Evolutionary conservation across 2,329 filamentous ascomycete species (phyloP).

Genomic region (Ceratocystis colombiana): DNA sequence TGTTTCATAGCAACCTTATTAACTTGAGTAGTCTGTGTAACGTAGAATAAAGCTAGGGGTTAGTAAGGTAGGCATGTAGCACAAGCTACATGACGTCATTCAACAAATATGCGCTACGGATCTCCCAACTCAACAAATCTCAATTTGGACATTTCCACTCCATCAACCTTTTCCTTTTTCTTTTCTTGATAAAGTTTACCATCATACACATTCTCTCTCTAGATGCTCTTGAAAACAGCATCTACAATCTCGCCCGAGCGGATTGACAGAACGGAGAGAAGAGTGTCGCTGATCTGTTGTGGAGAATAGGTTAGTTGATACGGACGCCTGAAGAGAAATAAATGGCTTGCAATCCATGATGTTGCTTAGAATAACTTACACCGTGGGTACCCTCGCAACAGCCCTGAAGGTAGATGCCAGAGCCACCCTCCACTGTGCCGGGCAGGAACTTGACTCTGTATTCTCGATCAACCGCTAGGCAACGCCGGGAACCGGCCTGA

Average conservation of each 20-base stretch:
- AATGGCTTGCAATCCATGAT: constrained; percentile 13
- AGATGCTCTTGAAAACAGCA: constrained; percentile 50
- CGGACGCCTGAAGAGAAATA: background rate
- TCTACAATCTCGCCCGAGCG: constrained; percentile 68
- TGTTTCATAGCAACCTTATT: too few species aligned
- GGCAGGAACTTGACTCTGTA: constrained; percentile 66
- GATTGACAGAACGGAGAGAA: constrained; percentile 67
- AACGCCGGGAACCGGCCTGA: constrained; percentile 32
- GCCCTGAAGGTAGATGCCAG: constrained; percentile 85
- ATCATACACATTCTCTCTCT: background rate
- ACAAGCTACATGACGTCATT: too few species aligned
- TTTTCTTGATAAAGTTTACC: background rate
- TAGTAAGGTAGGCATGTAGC: too few species aligned
- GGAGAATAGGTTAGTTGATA: constrained; percentile 24
- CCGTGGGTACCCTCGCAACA: constrained; percentile 91
- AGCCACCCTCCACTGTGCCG: constrained; percentile 56
- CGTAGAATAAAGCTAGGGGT: too few species aligned
- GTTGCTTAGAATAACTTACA: constrained; percentile 46
- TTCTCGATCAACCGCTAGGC: constrained; percentile 58
- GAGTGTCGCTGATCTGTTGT: constrained; percentile 61
- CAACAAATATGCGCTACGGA: too few species aligned
- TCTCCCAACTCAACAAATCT: too few species aligned
- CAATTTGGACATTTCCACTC: too few species aligned
- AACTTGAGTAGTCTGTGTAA: too few species aligned
- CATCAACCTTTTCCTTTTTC: too few species aligned